Base-by-base conservation (phyloP, 2,329 filamentous ascomycete genomes). In the Ophiosphaerella herpotricha region DNA sequence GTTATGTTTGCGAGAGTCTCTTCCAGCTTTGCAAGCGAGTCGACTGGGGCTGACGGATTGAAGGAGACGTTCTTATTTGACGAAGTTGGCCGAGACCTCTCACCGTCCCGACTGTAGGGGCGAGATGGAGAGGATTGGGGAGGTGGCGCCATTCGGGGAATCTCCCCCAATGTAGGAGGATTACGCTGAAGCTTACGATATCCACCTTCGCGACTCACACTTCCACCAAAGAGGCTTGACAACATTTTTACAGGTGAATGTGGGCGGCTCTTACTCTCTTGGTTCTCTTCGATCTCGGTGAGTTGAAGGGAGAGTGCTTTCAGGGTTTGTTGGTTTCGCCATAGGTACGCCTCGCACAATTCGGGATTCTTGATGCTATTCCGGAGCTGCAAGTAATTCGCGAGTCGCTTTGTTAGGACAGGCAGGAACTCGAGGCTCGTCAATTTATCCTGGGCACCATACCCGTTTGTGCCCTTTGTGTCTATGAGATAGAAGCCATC, bases 241-340 rank as follows among this genome's bases (percentile, higher is more conserved):
- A 97, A 79, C 65, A 96, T 81, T 71, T 97, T 97, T 40, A 95
- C 90, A 0, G 93, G 92, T 1, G 92, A 97, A n/a, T 87, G 84
- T 4, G 86, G 85, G 8, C 93, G 81, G 66, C 90, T 89, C 0
- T 85, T 86, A n/a, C 58, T 59, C 23, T 74, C 73, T 35, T 62
- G 60, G 16, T 61, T 63, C 7, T 68, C 69, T 84, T 88, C 64
- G 86, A 52, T 84, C 0, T 82, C 80, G 35, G 86, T 82, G 29
- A 84, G 78, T 16, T 83, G 78, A 35, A 89, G 78, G 39, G 82
- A 82, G 21, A 96, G 76, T 4, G 85, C 85, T 31, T 87, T 86
- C 24, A 96, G 78, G 2, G 90, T 84, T 54, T 91, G 91, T 39
- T 86, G 85, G 66, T 96, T 89, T 58, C 89, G 90, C 9, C 86